Base-by-base conservation (phyloP, 2,329 filamentous ascomycete species). In the Phyllosticta capitalensis region DNA sequence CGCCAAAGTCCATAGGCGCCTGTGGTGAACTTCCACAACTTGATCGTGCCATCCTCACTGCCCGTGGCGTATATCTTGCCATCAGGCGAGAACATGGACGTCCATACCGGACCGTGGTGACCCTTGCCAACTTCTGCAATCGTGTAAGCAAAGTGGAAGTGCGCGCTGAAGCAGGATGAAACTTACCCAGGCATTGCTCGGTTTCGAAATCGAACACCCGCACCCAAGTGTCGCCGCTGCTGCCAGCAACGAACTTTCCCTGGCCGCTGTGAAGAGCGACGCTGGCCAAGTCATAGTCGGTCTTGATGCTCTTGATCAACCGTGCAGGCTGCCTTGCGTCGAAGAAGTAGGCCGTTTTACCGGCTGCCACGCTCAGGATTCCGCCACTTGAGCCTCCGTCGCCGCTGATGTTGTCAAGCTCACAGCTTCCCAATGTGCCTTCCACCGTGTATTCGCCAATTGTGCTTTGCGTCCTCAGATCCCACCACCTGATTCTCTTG, bases 31-130 rank as follows among this genome's bases (percentile, higher is more conserved):
- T 88, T 88, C 85, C 85, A 88, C 65, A 99, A 79, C 76, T 99
- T 99, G 73, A 99, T 95, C 0, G 94, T 99, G 49, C 94, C 94
- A 68, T 99, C 94, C 71, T 99, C 94, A 54, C 92, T 96, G 28
- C 90, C 94, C 1, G 94, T 99, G 1, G 92, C 94, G 70, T 97
- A 99, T 7, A 99, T 78, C 71, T 95, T 96, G 53, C 92, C 92
- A 69, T 99, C 94, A 0, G 94, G 94, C 0, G 92, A 94, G 74
- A 96, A 99, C 60, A 88, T 87, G 61, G 95, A 86, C 5, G 91
- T 96, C 94, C 94, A 99, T 63, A 99, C 94, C 1, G 92, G 92
- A 1, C 94, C 94, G 69, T 99, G 94, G 67, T 99, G 94, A 22
- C 94, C 94, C 75, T 96, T 96, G 76, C 95, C 90, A 12, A 92